phyloP scores from a whole-genome alignment of 2,329 filamentous ascomycete genomes.

The Sphaerulina vaccinii region DNA sequence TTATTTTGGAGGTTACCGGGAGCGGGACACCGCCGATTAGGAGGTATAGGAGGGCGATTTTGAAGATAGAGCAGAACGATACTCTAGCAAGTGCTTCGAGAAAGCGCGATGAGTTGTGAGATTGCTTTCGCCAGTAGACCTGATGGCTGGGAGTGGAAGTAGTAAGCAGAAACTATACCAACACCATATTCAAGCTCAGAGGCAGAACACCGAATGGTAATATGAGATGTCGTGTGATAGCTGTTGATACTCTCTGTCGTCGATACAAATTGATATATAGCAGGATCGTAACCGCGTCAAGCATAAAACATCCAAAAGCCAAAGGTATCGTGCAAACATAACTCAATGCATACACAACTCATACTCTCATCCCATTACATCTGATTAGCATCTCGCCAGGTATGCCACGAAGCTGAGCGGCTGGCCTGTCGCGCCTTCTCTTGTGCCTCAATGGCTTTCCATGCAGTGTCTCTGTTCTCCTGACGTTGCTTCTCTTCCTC shows the following conservation, averaged over 20 bases:
- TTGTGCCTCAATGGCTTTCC: slow-evolving; percentile 9
- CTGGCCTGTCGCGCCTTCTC: slow-evolving; percentile 3
- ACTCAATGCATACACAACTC: not conserved
- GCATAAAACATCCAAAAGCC: not conserved
- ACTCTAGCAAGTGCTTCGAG: not conserved
- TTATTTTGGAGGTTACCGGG: slow-evolving; percentile 9
- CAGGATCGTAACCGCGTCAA: not conserved
- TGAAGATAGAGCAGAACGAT: not conserved
- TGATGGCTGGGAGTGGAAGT: too few species aligned
- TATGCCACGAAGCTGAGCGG: slow-evolving; percentile 10
- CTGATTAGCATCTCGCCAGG: slow-evolving; percentile 12
- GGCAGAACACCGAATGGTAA: too few species aligned
- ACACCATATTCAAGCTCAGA: too few species aligned
- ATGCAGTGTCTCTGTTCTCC: slow-evolving; percentile 4
- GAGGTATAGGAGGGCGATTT: slow-evolving; percentile 7
- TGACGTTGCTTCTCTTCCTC: slow-evolving; percentile 10
- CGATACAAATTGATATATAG: not conserved
- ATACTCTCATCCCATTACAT: slow-evolving; percentile 1
- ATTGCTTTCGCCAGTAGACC: too few species aligned
- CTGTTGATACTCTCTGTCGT: too few species aligned
- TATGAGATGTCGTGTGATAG: too few species aligned
- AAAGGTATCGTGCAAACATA: slow-evolving; percentile 10
- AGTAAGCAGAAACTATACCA: too few species aligned
- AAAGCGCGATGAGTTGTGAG: not conserved
- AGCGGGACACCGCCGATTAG: slow-evolving; percentile 7